These are phyloP conservation scores for Phialemoniopsis sp. DNA, from an alignment of 2,329 filamentous ascomycete genomes.

Conservation along the genomic window DNA sequence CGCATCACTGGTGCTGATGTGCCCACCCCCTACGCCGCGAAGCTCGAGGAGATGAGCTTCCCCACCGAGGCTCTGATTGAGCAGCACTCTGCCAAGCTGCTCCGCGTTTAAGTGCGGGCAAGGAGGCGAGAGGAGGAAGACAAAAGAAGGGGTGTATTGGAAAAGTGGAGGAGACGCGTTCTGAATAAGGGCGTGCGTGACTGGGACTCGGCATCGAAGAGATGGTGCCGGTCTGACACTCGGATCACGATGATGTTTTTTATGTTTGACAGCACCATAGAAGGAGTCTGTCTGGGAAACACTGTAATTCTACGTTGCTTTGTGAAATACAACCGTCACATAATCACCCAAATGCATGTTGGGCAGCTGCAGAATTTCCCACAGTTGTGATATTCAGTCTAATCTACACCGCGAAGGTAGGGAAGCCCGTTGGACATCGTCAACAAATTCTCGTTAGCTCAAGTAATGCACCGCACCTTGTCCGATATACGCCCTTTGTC, in stretches of 20 bases:
- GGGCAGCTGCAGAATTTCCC: neutral
- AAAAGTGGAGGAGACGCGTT: too few relatives aligned
- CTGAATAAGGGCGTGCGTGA: too few relatives aligned
- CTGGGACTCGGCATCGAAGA: too few relatives aligned
- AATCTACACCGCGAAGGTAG: too few relatives aligned
- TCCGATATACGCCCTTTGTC: too few relatives aligned
- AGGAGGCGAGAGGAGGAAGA: too few relatives aligned
- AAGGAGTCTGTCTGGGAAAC: neutral
- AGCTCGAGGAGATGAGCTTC: slow-evolving; percentile 94
- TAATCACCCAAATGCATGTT: neutral
- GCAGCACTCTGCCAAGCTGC: slow-evolving; percentile 82
- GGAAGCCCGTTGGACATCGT: too few relatives aligned
- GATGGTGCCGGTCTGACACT: too few relatives aligned
- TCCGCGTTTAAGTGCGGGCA: slow-evolving; percentile 50
- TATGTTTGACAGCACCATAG: neutral
- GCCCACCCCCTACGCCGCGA: slow-evolving; percentile 89
- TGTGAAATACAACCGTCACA: slow-evolving; percentile 2
- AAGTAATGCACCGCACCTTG: too few relatives aligned
- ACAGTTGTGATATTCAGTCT: too few relatives aligned
- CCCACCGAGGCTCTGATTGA: slow-evolving; percentile 85
- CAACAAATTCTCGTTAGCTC: too few relatives aligned
- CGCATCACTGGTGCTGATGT: slow-evolving; percentile 96
- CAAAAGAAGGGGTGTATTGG: neutral
- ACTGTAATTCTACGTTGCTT: slow-evolving; percentile 3
- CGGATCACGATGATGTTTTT: too few relatives aligned